Percentiles rank a stretch among this genome's conserved stretches.
phyloP scores from a whole-genome alignment of 2,329 filamentous ascomycete species.

The Beauveria bassiana region DNA sequence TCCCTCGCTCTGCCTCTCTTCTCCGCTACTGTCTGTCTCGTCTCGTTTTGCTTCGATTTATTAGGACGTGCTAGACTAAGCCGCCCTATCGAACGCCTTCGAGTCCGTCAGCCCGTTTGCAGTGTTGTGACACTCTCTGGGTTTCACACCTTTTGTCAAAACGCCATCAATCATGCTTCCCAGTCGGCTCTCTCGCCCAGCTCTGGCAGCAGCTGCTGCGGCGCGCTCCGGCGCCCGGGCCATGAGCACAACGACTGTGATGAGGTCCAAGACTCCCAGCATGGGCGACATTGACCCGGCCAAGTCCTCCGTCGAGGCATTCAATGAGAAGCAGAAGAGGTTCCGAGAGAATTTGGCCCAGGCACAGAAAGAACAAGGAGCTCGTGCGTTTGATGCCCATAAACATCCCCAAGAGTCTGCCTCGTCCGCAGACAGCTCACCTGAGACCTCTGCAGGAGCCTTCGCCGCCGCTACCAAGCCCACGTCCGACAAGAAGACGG shows the following conservation, averaged over 20 bases:
- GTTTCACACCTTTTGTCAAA: slow-evolving; percentile 3
- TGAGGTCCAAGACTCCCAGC: slow-evolving; percentile 52
- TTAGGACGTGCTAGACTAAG: slow-evolving; percentile 3
- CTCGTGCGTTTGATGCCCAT: slow-evolving; percentile 57
- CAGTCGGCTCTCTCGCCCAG: slow-evolving; percentile 41
- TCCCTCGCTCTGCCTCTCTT: slow-evolving; percentile 1
- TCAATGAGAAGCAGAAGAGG: slow-evolving; percentile 75
- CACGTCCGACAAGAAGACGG: slow-evolving; percentile 56
- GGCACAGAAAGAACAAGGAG: slow-evolving; percentile 74
- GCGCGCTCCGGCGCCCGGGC: slow-evolving; percentile 44
- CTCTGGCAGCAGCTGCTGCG: slow-evolving; percentile 30
- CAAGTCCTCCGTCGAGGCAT: slow-evolving; percentile 61
- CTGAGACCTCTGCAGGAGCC: slow-evolving; percentile 27
- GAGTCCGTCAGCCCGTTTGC: background rate
- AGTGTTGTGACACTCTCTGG: background rate
- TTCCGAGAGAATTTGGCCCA: slow-evolving; percentile 78
- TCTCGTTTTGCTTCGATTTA: background rate
- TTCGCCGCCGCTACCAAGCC: slow-evolving; percentile 47
- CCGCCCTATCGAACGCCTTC: background rate
- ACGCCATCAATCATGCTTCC: slow-evolving; percentile 38
- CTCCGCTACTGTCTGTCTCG: background rate
- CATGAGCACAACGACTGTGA: slow-evolving; percentile 46
- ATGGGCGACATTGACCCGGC: slow-evolving; percentile 70
- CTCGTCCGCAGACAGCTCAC: slow-evolving; percentile 32
- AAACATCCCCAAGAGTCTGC: slow-evolving; percentile 30